Evolutionary conservation across 805 yeast species (phyloP).

Genomic region (Metschnikowia picachoensis): DNA sequence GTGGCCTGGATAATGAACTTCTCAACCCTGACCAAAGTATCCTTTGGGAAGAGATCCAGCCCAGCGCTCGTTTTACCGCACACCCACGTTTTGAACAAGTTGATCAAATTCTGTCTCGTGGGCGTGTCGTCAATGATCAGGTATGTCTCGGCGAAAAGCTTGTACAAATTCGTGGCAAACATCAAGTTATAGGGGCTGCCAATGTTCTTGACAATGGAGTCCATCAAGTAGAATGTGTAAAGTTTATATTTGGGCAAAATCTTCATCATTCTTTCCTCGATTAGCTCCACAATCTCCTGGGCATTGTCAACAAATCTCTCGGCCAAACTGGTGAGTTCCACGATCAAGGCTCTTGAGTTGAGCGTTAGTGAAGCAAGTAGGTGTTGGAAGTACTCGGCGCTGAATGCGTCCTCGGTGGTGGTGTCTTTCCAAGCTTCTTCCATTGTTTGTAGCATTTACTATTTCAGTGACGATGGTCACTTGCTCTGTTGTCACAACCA

Average conservation of each 20-base stretch:
- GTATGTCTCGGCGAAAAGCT: slow-evolving; percentile 37
- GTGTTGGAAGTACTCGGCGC: slow-evolving; percentile 28
- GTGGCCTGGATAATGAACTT: slow-evolving; percentile 39
- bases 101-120: slow-evolving; percentile 37
- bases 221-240: slow-evolving; percentile 35
- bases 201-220: slow-evolving; percentile 39
- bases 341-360: slow-evolving; percentile 36
- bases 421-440: background rate
- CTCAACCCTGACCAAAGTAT: slow-evolving; percentile 30
- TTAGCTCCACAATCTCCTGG: slow-evolving; percentile 27
- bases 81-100: slow-evolving; percentile 41
- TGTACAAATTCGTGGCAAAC: slow-evolving; percentile 33
- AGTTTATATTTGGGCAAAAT: slow-evolving; percentile 37
- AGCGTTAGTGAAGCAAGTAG: slow-evolving; percentile 33
- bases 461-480: slow-evolving; percentile 5
- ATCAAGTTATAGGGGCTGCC: slow-evolving; percentile 42
- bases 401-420: slow-evolving; percentile 23
- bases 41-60: slow-evolving; percentile 30
- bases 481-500: slow-evolving; percentile 3
- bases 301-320: slow-evolving; percentile 32
- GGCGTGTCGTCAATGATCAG: slow-evolving; percentile 36
- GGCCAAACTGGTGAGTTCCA: slow-evolving; percentile 38
- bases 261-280: slow-evolving; percentile 34
- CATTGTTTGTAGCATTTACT: slow-evolving; percentile 3
- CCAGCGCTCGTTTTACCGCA: slow-evolving; percentile 33